These are phyloP conservation scores for Agrocybe praecox DNA, from an alignment of 768 basidiomycete species.

Conservation along the genomic window DNA sequence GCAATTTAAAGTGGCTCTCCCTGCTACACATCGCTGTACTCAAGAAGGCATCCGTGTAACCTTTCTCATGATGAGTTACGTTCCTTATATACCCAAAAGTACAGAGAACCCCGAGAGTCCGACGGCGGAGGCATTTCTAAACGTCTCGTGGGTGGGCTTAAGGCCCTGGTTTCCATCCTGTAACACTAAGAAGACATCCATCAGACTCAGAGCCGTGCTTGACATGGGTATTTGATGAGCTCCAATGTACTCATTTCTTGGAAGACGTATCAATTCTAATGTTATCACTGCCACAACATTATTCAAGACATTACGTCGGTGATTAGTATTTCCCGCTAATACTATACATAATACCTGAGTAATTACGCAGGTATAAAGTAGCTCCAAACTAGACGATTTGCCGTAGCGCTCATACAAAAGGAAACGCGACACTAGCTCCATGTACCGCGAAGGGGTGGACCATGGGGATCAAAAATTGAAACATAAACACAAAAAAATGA, in stretches of 20 bases:
- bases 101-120: constrained; percentile 19
- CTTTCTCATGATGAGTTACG: constrained; percentile 22
- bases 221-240: constrained; percentile 33
- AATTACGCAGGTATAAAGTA: background rate
- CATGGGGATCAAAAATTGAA: background rate
- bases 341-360: background rate
- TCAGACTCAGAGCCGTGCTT: constrained; percentile 10
- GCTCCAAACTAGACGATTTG: background rate
- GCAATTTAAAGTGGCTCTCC: background rate
- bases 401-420: too few relatives aligned
- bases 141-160: constrained; percentile 16
- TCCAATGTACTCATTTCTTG: background rate
- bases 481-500: background rate
- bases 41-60: constrained; percentile 16
- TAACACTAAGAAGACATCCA: constrained; percentile 19
- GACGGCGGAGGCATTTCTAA: constrained; percentile 19
- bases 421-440: too few relatives aligned
- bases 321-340: background rate
- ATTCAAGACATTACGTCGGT: background rate
- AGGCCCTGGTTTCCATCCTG: constrained; percentile 22
- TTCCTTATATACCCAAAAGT: constrained; percentile 17
- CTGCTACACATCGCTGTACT: background rate
- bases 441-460: too few relatives aligned
- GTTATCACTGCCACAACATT: background rate
- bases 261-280: background rate